These are phyloP conservation scores for Ophiostoma tasmaniense DNA, from an alignment of 2,329 filamentous ascomycete genomes.

Conservation along the genomic window DNA sequence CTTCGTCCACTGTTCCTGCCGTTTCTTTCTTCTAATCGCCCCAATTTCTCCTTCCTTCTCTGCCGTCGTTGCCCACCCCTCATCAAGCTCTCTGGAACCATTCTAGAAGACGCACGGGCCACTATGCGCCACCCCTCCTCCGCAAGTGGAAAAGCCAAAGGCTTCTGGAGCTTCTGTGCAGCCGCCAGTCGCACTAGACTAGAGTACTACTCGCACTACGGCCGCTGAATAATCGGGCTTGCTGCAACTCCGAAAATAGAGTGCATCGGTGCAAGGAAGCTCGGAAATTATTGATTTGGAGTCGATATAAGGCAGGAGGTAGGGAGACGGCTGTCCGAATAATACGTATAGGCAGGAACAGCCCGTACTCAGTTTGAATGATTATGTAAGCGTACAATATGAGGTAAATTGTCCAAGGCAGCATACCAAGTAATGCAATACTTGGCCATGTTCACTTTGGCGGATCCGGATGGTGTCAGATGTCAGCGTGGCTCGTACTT, in stretches of 20 bases:
- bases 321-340: not conserved
- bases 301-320: not conserved
- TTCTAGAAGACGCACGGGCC: conserved; percentile 25
- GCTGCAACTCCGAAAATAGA: not conserved
- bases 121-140: conserved; percentile 16
- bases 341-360: not conserved
- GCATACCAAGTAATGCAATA: not conserved
- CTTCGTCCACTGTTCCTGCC: not conserved
- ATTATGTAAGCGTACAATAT: not conserved
- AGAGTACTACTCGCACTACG: conserved; percentile 7
- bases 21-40: not conserved
- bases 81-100: conserved; percentile 17
- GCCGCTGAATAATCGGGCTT: not conserved
- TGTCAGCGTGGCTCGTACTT: not conserved
- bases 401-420: not conserved
- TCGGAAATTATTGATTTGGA: not conserved
- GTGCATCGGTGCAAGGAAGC: not conserved
- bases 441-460: not conserved
- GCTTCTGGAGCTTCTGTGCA: conserved; percentile 24
- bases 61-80: conserved; percentile 14
- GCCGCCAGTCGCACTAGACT: conserved; percentile 5
- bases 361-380: not conserved
- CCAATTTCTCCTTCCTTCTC: not conserved
- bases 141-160: conserved; percentile 11
- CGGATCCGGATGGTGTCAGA: too few relatives aligned